phyloP scores from a whole-genome alignment of 768 basidiomycete species.

The Kwoniella newhampshirensis region DNA sequence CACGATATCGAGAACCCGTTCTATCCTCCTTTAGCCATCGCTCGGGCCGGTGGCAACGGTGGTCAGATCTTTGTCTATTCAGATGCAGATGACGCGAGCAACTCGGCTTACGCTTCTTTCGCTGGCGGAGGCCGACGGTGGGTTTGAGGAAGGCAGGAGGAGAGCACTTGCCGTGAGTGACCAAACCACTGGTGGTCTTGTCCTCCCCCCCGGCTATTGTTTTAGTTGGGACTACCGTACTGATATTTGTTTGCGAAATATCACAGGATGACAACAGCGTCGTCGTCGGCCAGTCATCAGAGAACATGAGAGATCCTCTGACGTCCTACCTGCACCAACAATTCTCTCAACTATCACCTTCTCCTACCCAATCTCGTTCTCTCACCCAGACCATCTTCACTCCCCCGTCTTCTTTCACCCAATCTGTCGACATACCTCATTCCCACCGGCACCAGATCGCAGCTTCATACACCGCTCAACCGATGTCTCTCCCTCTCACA shows the following conservation, averaged over 20 bases:
- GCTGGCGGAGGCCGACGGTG: slow-evolving; percentile 52
- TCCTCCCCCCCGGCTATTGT: too few species aligned
- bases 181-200: too few species aligned
- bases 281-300: slow-evolving; percentile 47
- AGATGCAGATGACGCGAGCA: slow-evolving; percentile 18
- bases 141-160: slow-evolving; percentile 54
- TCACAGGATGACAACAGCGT: too few species aligned
- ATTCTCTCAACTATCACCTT: slow-evolving; percentile 28
- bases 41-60: slow-evolving; percentile 43
- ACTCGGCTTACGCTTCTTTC: slow-evolving; percentile 29
- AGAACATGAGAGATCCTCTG: slow-evolving; percentile 51
- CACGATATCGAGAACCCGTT: slow-evolving; percentile 34
- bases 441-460: background rate
- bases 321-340: slow-evolving; percentile 48
- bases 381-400: slow-evolving; percentile 15
- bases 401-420: slow-evolving; percentile 27
- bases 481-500: slow-evolving; percentile 33
- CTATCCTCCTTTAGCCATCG: slow-evolving; percentile 41
- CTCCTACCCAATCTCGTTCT: slow-evolving; percentile 14
- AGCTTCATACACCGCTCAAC: background rate
- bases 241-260: too few species aligned
- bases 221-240: too few species aligned
- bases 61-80: slow-evolving; percentile 47
- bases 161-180: slow-evolving; percentile 47
- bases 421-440: slow-evolving; percentile 17